Evolutionary conservation across 805 yeast genomes (phyloP), one percentile per base, ranked within the genome.

Genomic region (Barnettozyma populi): DNA sequence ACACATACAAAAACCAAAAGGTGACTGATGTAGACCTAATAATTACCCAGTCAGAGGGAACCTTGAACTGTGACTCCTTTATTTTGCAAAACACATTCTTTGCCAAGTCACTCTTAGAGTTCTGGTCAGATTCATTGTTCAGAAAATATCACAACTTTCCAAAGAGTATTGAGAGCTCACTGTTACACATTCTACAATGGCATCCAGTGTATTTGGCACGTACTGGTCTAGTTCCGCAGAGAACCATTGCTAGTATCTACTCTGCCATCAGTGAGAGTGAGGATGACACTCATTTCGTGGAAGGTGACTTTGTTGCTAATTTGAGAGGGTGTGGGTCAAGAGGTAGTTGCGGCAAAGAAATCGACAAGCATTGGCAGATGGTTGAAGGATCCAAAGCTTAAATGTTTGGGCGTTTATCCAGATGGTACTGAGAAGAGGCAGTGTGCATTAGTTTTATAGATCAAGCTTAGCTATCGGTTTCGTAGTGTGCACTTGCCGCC

Each of bases 101-200:
- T 45, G 82, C 90, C 4, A 78, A 75, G 58, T 78, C 85, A 1
- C 71, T 89, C 44, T 57, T 90, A n/a, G 97, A 90, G 63, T 75
- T 79, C 54, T 84, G 96, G 90, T 64, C 76, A 31, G 94, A 88
- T 62, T 80, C 81, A 21, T 72, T 89, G 42, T 82, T 80, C 61
- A 75, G 86, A 61, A 73, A 76, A 43, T 89, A 85, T 67, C 59
- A 58, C 39, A 75, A 75, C 48, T 86, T 86, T 66, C 76, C 76
- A 13, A 54, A 63, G 32, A 76, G 76, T 46, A 84, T 81, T 5
- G 80, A 78, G 49, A 73, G 76, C n/a, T 90, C 94, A 0, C 61
- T 92, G 38, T 77, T 87, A n/a, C 98, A 94, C 63, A 72, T 90
- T 40, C 71, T 90, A 56, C 97, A 89, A 66, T 94, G 98, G 99